phyloP scores from a whole-genome alignment of 306 rosid species.

The Cucurbita maxima region DNA sequence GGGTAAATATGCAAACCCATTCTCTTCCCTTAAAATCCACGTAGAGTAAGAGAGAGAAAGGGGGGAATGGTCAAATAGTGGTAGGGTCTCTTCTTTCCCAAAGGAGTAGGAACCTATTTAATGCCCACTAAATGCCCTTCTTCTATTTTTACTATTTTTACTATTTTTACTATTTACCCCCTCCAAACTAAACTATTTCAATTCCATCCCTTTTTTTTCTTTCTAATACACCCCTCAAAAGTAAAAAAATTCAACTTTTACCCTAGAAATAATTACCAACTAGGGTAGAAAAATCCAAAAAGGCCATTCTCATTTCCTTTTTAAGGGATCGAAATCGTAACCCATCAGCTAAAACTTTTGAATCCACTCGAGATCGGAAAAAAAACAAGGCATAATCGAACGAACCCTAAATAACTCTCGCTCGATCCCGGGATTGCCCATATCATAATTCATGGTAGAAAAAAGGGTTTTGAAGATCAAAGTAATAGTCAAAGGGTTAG shows the following conservation, averaged over 20 bases:
- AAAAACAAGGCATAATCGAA: not conserved
- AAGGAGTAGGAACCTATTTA: constrained; percentile 1
- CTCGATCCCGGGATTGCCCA: not conserved
- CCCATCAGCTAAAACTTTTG: too few relatives aligned
- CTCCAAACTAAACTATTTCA: not conserved
- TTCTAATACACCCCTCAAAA: too few relatives aligned
- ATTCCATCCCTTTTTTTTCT: not conserved
- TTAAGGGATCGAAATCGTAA: too few relatives aligned
- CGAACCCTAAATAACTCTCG: not conserved
- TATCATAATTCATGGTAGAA: not conserved
- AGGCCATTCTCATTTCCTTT: too few relatives aligned
- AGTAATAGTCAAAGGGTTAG: constrained; percentile 6
- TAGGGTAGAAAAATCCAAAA: too few relatives aligned
- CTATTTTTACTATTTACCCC: not conserved
- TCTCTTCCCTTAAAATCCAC: not conserved
- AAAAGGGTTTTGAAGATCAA: not conserved
- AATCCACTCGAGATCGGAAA: too few relatives aligned
- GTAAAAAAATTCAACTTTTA: too few relatives aligned
- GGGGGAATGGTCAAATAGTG: not conserved
- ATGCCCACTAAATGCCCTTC: constrained; percentile 1
- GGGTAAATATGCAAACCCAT: not conserved
- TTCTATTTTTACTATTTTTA: not conserved
- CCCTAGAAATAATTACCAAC: too few relatives aligned
- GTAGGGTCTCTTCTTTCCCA: constrained; percentile 6
- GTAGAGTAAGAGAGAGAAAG: not conserved